Conservation (phyloP, 169 alveolate species). For the Amoebophrya sp. region DNA sequence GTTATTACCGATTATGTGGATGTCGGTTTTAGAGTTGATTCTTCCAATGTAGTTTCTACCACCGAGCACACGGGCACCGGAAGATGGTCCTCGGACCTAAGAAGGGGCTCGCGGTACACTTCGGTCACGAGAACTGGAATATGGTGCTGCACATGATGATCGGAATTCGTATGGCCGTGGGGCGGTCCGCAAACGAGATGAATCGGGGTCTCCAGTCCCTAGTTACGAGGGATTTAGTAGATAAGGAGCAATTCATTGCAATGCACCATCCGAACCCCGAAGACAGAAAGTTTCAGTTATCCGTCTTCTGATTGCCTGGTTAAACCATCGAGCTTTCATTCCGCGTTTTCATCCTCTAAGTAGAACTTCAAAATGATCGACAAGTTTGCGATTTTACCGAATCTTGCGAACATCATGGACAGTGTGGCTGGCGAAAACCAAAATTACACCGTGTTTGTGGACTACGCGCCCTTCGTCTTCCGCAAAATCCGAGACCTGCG, state of each 20-base stretch:
- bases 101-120: slow-evolving; percentile 58
- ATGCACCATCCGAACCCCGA: too few species aligned
- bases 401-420: slow-evolving; percentile 35
- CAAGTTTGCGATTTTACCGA: slow-evolving; percentile 53
- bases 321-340: too few species aligned
- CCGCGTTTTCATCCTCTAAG: too few species aligned
- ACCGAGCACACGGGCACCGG: background rate
- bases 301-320: too few species aligned
- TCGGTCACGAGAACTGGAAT: slow-evolving; percentile 58
- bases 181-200: slow-evolving; percentile 46
- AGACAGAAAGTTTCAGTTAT: too few species aligned
- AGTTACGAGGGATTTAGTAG: too few species aligned
- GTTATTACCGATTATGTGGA: too few species aligned
- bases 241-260: too few species aligned
- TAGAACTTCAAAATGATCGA: slow-evolving; percentile 55
- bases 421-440: background rate
- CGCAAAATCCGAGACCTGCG: slow-evolving; percentile 74
- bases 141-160: slow-evolving; percentile 54
- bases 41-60: too few species aligned
- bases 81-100: slow-evolving; percentile 30
- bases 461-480: slow-evolving; percentile 90
- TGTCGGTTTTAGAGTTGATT: too few species aligned
- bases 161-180: slow-evolving; percentile 54
- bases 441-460: slow-evolving; percentile 61
- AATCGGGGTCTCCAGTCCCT: slow-evolving; percentile 50